A percentile compares a stretch with the other conserved stretches of the same genome.
Conservation (phyloP, 352 stramenopile species). For the Phytophthora megakarya region DNA sequence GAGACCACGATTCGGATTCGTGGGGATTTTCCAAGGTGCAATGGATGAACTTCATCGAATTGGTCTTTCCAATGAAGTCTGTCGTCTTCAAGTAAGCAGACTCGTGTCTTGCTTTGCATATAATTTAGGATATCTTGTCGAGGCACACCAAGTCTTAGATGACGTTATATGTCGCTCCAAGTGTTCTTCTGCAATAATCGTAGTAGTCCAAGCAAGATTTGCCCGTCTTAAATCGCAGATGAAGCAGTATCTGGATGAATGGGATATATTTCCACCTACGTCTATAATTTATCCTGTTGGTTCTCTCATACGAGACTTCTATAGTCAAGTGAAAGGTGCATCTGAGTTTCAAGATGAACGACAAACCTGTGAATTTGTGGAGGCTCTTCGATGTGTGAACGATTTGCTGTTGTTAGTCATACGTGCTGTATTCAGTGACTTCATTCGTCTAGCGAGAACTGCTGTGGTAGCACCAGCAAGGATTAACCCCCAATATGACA, state of each 20-base stretch:
- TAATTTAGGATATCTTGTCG: slow-evolving; percentile 22
- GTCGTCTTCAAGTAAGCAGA: slow-evolving; percentile 12
- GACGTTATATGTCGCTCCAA: slow-evolving; percentile 1
- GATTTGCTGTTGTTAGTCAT: slow-evolving; percentile 34
- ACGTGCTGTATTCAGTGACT: slow-evolving; percentile 25
- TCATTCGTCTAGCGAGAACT: slow-evolving; percentile 14
- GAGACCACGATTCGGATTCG: slow-evolving; percentile 13
- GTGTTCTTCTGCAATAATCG: neutral
- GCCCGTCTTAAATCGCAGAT: slow-evolving; percentile 5
- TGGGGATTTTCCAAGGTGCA: slow-evolving; percentile 10
- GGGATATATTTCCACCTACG: neutral
- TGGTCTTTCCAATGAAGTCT: slow-evolving; percentile 8
- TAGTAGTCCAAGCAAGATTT: slow-evolving; percentile 7
- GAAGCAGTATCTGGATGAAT: slow-evolving; percentile 25
- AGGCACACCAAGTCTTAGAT: slow-evolving; percentile 22
- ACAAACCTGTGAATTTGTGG: slow-evolving; percentile 18
- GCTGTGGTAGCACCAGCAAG: neutral
- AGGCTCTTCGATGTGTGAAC: slow-evolving; percentile 23
- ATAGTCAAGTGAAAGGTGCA: neutral
- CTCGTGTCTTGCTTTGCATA: slow-evolving; percentile 32
- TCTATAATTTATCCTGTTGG: slow-evolving; percentile 20
- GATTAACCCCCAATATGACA: neutral
- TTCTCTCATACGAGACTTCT: slow-evolving; percentile 8
- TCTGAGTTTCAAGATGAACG: slow-evolving; percentile 15
- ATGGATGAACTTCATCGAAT: slow-evolving; percentile 13